Evolutionary conservation across 371 early-diverging fungal genomes (phyloP).

Genomic region (Rhizopus delemar): DNA sequence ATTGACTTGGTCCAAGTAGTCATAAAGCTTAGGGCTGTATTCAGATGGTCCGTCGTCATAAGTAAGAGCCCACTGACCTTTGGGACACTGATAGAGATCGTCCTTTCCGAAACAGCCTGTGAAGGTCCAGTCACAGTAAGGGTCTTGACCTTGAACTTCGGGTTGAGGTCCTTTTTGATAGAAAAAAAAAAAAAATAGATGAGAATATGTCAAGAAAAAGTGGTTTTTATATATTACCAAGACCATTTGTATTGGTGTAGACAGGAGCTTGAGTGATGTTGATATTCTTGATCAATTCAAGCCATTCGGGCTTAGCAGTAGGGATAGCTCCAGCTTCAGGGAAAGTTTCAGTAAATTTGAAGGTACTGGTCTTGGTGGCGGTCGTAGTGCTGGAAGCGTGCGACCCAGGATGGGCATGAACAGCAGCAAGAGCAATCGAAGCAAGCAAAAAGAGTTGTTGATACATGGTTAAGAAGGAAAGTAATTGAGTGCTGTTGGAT

Average conservation of each 20-base stretch:
- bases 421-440: constrained; percentile 24
- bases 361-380: constrained; percentile 18
- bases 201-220: not conserved
- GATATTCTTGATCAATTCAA: constrained; percentile 37
- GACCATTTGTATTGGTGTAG: constrained; percentile 27
- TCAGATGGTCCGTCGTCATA: constrained; percentile 46
- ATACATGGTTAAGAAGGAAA: constrained; percentile 17
- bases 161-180: constrained; percentile 24
- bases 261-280: constrained; percentile 48
- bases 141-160: constrained; percentile 32
- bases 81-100: constrained; percentile 57
- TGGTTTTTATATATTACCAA: not conserved
- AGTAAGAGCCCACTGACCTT: constrained; percentile 55
- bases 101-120: constrained; percentile 48
- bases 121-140: constrained; percentile 61
- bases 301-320: constrained; percentile 54
- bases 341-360: constrained; percentile 43
- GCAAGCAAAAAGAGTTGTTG: constrained; percentile 28
- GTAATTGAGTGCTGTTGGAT: not conserved
- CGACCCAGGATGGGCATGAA: constrained; percentile 26
- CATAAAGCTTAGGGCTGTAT: constrained; percentile 38
- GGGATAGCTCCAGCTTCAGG: constrained; percentile 40
- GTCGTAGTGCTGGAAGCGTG: not conserved
- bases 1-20: constrained; percentile 36
- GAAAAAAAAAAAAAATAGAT: constrained; percentile 4